These are phyloP conservation scores for Spathaspora hagerdaliae DNA, from an alignment of 805 yeast genomes.

Conservation along the genomic window DNA sequence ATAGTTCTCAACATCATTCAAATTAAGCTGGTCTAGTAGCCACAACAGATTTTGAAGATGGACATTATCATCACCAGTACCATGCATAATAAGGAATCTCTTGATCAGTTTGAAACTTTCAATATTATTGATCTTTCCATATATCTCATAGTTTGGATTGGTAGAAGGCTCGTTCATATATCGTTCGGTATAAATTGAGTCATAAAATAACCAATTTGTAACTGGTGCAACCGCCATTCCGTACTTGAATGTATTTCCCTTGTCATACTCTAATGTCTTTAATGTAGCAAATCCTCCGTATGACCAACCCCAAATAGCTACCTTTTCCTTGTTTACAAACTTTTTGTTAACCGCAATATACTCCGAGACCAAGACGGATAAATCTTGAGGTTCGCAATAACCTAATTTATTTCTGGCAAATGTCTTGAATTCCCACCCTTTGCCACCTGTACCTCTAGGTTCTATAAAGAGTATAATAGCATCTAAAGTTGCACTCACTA, in stretches of 20 bases:
- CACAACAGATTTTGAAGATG: slow-evolving; percentile 87
- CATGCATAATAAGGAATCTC: slow-evolving; percentile 88
- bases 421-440: slow-evolving; percentile 63
- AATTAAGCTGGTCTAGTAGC: slow-evolving; percentile 65
- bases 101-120: slow-evolving; percentile 50
- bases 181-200: slow-evolving; percentile 90
- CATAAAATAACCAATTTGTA: slow-evolving; percentile 89
- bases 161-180: slow-evolving; percentile 83
- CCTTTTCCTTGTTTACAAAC: slow-evolving; percentile 54
- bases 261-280: slow-evolving; percentile 84
- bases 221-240: slow-evolving; percentile 98
- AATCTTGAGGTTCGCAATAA: slow-evolving; percentile 73
- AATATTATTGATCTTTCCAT: slow-evolving; percentile 53
- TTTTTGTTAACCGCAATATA: slow-evolving; percentile 41
- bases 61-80: slow-evolving; percentile 96
- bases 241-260: slow-evolving; percentile 65
- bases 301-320: slow-evolving; percentile 98
- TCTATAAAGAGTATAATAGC: slow-evolving; percentile 66
- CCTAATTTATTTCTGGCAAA: slow-evolving; percentile 60
- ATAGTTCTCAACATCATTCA: slow-evolving; percentile 57
- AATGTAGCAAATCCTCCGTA: slow-evolving; percentile 94
- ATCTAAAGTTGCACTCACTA: slow-evolving; percentile 52
- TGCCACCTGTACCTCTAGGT: slow-evolving; percentile 81
- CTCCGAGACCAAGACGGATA: slow-evolving; percentile 46
- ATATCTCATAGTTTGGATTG: slow-evolving; percentile 59